Evolutionary conservation across 768 basidiomycete species (phyloP).

Genomic region (Boletus fagicola): DNA sequence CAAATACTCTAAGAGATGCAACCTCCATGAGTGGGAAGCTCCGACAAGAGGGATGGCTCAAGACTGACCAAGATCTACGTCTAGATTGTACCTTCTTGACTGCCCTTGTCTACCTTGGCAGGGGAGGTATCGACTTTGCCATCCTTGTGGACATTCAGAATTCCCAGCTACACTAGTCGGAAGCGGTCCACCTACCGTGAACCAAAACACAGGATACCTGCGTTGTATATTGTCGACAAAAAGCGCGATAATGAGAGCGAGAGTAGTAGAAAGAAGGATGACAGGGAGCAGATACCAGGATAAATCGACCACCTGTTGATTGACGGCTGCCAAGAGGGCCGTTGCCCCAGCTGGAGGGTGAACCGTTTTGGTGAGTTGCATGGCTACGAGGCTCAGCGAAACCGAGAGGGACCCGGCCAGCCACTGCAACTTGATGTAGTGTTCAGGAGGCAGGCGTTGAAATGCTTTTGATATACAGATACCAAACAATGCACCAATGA

Average conservation of each 20-base stretch:
- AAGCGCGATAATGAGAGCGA: conserved; percentile 46
- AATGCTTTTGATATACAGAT: conserved; percentile 53
- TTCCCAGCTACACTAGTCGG: not conserved
- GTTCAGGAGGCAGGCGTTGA: conserved; percentile 42
- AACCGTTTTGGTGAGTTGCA: conserved; percentile 52
- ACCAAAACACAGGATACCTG: conserved; percentile 48
- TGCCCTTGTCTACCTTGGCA: not conserved
- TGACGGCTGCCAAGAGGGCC: conserved; percentile 47
- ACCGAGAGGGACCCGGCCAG: conserved; percentile 37
- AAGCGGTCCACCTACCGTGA: conserved; percentile 15
- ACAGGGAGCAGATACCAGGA: conserved; percentile 56
- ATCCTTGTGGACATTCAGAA: not conserved
- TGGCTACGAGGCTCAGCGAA: conserved; percentile 41
- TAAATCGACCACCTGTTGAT: conserved; percentile 40
- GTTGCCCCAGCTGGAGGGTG: conserved; percentile 63
- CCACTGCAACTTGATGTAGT: conserved; percentile 47
- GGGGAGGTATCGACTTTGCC: not conserved
- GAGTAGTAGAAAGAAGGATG: conserved; percentile 45
- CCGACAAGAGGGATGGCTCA: not conserved
- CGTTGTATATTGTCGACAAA: conserved; percentile 51
- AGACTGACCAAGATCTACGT: conserved; percentile 9
- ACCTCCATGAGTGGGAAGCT: conserved; percentile 5
- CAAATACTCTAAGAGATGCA: not conserved
- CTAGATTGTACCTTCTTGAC: not conserved
- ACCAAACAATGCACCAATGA: conserved; percentile 42